Evolutionary conservation across 495 filamentous ascomycete genomes (phyloP).

Genomic region (Lindgomyces ingoldianus): DNA sequence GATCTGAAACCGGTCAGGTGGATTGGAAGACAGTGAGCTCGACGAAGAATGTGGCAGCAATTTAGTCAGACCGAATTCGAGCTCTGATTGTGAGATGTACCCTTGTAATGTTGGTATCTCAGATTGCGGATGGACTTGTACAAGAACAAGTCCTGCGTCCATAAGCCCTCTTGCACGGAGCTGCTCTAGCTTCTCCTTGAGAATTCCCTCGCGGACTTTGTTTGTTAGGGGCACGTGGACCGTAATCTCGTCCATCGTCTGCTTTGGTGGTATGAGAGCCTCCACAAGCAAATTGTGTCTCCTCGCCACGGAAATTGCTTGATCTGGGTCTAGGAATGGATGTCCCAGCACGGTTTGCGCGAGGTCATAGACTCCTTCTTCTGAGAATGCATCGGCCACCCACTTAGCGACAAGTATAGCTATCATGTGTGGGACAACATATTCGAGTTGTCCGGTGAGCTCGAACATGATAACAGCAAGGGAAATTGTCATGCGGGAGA

Average conservation of each 20-base stretch:
- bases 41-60: conserved; percentile 34
- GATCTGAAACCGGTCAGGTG: conserved; percentile 42
- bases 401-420: conserved; percentile 61
- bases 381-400: conserved; percentile 56
- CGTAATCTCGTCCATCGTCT: conserved; percentile 60
- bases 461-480: conserved; percentile 64
- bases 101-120: conserved; percentile 46
- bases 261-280: conserved; percentile 53
- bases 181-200: conserved; percentile 51
- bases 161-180: conserved; percentile 55
- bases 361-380: conserved; percentile 58
- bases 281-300: conserved; percentile 46
- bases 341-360: conserved; percentile 59
- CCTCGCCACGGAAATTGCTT: conserved; percentile 49
- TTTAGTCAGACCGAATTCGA: conserved; percentile 53
- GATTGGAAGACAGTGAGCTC: too few relatives aligned
- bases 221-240: conserved; percentile 50
- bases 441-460: conserved; percentile 47
- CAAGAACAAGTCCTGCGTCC: conserved; percentile 59
- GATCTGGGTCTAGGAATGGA: conserved; percentile 58
- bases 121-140: conserved; percentile 42
- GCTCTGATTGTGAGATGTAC: conserved; percentile 57
- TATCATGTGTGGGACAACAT: conserved; percentile 60
- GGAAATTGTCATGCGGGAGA: conserved; percentile 60
- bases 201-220: conserved; percentile 47